phyloP scores from a whole-genome alignment of 345 rosid species.

The Acer saccharum region DNA sequence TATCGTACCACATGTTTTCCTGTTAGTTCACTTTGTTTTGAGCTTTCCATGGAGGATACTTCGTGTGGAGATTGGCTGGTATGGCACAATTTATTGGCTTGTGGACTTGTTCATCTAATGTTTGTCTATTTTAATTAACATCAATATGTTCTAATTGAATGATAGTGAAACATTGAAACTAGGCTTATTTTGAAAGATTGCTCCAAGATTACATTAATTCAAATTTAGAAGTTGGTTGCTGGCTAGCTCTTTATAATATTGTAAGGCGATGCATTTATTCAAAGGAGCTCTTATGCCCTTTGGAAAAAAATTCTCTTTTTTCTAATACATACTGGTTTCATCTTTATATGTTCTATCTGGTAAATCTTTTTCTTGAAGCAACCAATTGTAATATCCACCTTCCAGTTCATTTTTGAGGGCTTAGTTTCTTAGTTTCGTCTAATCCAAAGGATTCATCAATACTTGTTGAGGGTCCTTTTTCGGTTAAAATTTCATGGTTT shows the following conservation, averaged over 20 bases:
- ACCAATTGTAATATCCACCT: neutral
- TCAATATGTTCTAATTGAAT: neutral
- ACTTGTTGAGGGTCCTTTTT: neutral
- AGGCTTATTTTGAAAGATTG: neutral
- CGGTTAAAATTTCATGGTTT: neutral
- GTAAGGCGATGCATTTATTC: neutral
- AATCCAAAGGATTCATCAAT: neutral
- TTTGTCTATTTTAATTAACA: neutral
- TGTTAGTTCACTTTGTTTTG: neutral
- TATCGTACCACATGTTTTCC: neutral
- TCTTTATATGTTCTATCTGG: neutral
- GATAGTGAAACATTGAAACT: neutral
- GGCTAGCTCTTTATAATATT: neutral
- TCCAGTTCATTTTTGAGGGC: neutral
- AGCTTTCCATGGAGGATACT: neutral
- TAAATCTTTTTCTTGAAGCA: neutral
- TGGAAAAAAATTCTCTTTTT: neutral
- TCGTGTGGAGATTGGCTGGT: neutral
- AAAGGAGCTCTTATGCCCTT: neutral
- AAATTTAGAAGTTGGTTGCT: neutral
- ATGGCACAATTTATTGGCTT: neutral
- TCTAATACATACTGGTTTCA: neutral
- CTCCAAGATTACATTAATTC: neutral
- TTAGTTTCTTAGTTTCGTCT: neutral
- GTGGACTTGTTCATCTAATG: neutral